Conservation (phyloP, 257 asterid species). For the Fraxinus pennsylvanica region DNA sequence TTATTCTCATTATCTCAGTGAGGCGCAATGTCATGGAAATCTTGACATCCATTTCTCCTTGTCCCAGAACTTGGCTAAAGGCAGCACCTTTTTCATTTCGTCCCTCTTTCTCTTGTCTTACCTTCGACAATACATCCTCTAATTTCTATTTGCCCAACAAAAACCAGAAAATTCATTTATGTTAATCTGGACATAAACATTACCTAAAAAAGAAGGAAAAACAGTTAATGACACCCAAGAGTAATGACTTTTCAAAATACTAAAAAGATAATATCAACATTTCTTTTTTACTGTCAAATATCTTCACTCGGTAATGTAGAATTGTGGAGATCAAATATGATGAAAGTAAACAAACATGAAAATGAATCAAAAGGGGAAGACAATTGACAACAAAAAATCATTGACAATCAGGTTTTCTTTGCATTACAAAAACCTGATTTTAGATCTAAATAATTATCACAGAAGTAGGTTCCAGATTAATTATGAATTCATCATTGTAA, state of each 20-base stretch:
- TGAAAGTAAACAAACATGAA: neutral
- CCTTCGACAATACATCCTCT: constrained; percentile 19
- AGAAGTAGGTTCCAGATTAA: neutral
- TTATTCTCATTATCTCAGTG: constrained; percentile 21
- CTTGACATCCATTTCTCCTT: constrained; percentile 26
- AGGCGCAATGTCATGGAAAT: constrained; percentile 24
- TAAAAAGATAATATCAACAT: neutral
- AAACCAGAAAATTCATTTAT: neutral
- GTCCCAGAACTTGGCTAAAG: constrained; percentile 14
- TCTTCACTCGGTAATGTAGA: neutral
- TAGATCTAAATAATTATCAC: neutral
- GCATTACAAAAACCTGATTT: neutral
- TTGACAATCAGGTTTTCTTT: neutral
- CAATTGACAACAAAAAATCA: neutral
- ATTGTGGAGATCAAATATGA: neutral
- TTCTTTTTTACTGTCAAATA: neutral
- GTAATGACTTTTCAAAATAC: neutral
- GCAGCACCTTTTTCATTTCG: constrained; percentile 17
- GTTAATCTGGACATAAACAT: neutral
- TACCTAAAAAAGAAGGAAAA: neutral
- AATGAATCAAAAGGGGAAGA: neutral
- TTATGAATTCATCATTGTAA: neutral
- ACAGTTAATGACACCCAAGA: neutral
- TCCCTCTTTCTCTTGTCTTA: constrained; percentile 13
- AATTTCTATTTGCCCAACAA: constrained; percentile 21